A percentile compares a stretch with the other conserved stretches of the same genome.
Evolutionary conservation across 768 basidiomycete genomes (phyloP).

Genomic region (Xanthoconium stramineum): DNA sequence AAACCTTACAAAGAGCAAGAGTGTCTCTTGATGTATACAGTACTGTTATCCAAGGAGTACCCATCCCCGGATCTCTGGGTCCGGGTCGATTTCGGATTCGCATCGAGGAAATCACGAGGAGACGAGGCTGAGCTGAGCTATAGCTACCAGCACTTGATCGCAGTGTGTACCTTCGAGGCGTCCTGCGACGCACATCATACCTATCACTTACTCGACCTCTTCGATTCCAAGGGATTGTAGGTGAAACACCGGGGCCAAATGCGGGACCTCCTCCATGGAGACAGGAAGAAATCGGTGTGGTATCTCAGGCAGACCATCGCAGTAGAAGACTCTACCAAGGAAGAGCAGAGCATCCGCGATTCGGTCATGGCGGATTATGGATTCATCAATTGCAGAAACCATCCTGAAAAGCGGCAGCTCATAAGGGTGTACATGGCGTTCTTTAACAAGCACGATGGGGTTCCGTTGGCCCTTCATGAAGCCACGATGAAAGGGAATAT

Average conservation of each 20-base stretch:
- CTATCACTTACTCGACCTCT: not conserved
- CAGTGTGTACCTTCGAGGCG: not conserved
- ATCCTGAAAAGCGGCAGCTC: not conserved
- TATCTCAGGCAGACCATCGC: not conserved
- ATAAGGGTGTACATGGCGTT: not conserved
- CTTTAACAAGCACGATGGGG: not conserved
- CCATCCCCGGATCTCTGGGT: not conserved
- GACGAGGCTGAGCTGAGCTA: not conserved
- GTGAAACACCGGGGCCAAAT: not conserved
- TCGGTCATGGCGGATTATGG: constrained; percentile 1
- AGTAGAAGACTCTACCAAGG: not conserved
- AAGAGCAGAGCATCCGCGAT: not conserved
- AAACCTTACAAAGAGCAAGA: not conserved
- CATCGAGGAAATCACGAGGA: not conserved
- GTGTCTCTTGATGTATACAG: not conserved
- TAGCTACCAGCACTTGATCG: not conserved
- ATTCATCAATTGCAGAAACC: constrained; percentile 1
- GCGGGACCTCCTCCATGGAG: not conserved
- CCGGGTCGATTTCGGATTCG: constrained; percentile 4
- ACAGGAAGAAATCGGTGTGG: not conserved
- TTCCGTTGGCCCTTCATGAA: not conserved
- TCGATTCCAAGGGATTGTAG: not conserved
- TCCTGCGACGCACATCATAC: not conserved
- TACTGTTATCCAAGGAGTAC: not conserved
- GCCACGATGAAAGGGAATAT: not conserved